Conservation (phyloP, 2,329 filamentous ascomycete species). For the Hypoxylon sp. region DNA sequence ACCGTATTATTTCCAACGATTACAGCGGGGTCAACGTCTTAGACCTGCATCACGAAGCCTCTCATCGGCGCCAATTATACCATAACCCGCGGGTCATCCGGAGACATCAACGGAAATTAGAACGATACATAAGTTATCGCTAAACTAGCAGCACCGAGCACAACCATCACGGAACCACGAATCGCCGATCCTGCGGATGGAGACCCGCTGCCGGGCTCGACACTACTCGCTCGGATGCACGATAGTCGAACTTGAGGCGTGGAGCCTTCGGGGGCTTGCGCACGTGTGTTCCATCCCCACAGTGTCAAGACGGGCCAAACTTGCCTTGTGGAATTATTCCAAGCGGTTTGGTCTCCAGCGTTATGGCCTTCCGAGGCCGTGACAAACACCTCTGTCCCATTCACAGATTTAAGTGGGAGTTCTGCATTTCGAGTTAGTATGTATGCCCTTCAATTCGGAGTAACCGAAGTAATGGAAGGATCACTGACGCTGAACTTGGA, state of each 20-base stretch:
- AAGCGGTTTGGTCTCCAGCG: slow-evolving; percentile 36
- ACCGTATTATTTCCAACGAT: slow-evolving; percentile 1
- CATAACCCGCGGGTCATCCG: not conserved
- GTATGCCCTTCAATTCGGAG: not conserved
- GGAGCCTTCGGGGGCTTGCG: slow-evolving; percentile 40
- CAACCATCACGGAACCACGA: slow-evolving; percentile 6
- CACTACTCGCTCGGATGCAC: slow-evolving; percentile 45
- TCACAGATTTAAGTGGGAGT: slow-evolving; percentile 45
- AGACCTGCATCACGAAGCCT: not conserved
- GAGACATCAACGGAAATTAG: not conserved
- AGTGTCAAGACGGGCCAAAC: slow-evolving; percentile 50
- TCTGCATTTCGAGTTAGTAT: slow-evolving; percentile 38
- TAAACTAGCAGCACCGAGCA: slow-evolving; percentile 10
- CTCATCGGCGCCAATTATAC: not conserved
- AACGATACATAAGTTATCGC: slow-evolving; percentile 7
- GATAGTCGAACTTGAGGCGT: slow-evolving; percentile 46
- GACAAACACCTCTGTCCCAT: slow-evolving; percentile 49
- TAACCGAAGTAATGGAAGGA: not conserved
- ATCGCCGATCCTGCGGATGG: slow-evolving; percentile 16
- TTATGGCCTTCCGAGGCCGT: slow-evolving; percentile 49
- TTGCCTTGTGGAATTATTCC: slow-evolving; percentile 36
- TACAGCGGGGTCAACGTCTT: not conserved
- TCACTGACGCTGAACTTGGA: slow-evolving; percentile 48
- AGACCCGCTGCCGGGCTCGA: slow-evolving; percentile 30
- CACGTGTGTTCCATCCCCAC: slow-evolving; percentile 52